Percentiles rank a stretch among this genome's conserved stretches.
Evolutionary conservation across 2,329 filamentous ascomycete species (phyloP).

Genomic region (Fragosphaeria purpurea): DNA sequence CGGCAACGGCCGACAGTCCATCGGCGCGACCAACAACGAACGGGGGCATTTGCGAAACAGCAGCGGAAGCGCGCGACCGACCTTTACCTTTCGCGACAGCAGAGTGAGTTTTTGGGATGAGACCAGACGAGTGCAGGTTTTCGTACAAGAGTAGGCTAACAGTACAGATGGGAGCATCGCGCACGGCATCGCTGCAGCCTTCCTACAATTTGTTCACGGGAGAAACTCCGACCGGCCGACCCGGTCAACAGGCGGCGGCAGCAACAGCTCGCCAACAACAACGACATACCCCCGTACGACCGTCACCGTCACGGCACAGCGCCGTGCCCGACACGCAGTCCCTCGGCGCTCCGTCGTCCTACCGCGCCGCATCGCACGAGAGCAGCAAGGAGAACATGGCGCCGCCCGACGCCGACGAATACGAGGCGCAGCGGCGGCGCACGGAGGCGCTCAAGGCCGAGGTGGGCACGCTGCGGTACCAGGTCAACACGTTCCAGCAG

Average conservation of each 20-base stretch:
- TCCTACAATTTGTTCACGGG: slow-evolving; percentile 31
- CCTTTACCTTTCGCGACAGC: slow-evolving; percentile 18
- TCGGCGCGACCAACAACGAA: slow-evolving; percentile 12
- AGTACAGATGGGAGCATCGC: slow-evolving; percentile 18
- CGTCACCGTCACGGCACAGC: slow-evolving; percentile 16
- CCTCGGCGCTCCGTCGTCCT: slow-evolving; percentile 18
- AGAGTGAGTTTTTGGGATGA: slow-evolving; percentile 15
- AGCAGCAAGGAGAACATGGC: slow-evolving; percentile 52
- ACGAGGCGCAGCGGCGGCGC: slow-evolving; percentile 45
- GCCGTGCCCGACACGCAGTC: slow-evolving; percentile 12
- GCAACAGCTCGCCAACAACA: slow-evolving; percentile 4
- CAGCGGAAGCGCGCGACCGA: slow-evolving; percentile 16
- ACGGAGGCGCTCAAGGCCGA: slow-evolving; percentile 81
- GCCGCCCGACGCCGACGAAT: slow-evolving; percentile 47
- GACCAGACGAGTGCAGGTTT: background rate
- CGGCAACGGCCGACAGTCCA: slow-evolving; percentile 15
- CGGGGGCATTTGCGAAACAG: slow-evolving; percentile 15
- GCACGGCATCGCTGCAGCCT: slow-evolving; percentile 19
- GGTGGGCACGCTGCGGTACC: slow-evolving; percentile 78
- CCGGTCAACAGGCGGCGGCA: slow-evolving; percentile 5
- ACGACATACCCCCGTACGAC: background rate
- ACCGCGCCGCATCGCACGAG: slow-evolving; percentile 40
- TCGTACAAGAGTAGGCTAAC: background rate
- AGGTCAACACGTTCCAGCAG: slow-evolving; percentile 75
- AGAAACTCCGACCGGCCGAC: slow-evolving; percentile 9